Conservation (phyloP, 2,329 filamentous ascomycete genomes). For the Scopulariopsis brevicaulis region DNA sequence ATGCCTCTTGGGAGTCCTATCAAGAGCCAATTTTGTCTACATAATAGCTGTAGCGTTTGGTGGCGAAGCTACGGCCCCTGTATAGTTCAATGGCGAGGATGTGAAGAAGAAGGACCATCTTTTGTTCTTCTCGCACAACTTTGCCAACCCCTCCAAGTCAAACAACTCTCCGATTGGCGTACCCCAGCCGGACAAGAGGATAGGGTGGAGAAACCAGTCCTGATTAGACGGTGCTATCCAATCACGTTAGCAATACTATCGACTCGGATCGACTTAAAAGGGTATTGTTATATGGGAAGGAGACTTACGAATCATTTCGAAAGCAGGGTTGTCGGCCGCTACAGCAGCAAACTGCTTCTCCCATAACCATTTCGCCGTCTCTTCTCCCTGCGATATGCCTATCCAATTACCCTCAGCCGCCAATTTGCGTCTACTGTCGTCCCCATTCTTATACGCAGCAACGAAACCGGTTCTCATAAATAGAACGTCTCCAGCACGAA, state of each 20-base stretch:
- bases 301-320: constrained; percentile 12
- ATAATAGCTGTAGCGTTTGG: constrained; percentile 7
- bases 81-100: background rate
- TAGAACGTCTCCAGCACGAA: constrained; percentile 41
- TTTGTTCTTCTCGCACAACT: background rate
- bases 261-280: background rate
- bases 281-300: background rate
- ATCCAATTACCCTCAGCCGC: constrained; percentile 3
- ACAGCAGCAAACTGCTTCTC: constrained; percentile 15
- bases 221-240: too few species aligned
- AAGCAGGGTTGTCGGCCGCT: constrained; percentile 13
- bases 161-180: background rate
- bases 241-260: background rate
- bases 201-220: background rate
- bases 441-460: constrained; percentile 25
- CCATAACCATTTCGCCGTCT: constrained; percentile 15
- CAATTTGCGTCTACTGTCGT: constrained; percentile 14
- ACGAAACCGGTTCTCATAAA: constrained; percentile 43
- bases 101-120: background rate
- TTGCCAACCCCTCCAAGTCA: background rate
- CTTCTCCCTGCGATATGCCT: constrained; percentile 10
- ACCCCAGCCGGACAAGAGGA: background rate
- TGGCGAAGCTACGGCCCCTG: background rate
- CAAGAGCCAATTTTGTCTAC: constrained; percentile 1
- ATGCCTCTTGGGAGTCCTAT: too few species aligned